Base-by-base conservation (phyloP, 1,139 yeast species). In the Hyphopichia fennica region DNA sequence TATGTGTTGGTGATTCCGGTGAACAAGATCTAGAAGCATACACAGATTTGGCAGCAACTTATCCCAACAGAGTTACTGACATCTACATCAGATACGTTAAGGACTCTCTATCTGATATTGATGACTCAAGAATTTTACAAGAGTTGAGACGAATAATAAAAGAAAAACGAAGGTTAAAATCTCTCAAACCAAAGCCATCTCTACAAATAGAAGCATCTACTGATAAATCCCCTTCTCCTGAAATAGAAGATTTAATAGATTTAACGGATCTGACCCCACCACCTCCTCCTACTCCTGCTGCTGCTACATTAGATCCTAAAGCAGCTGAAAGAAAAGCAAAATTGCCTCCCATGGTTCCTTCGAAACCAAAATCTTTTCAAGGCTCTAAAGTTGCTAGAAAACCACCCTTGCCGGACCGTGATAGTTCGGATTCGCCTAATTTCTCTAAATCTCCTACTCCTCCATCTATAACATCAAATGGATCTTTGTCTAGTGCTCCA, bases 11-110 rank as follows among this genome's bases (percentile, higher is more conserved):
- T 17, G 99, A 95, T 60, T 85, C 97, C 2, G 98, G 99, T 1
- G 99, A 95, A 58, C 84, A 84, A 48, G 99, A 95, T 64, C 69
- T 93, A 37, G 99, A 95, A 57, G 96, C 98, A 0, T 95, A 93
- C 58, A 76, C 81, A 5, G 86, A 85, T 32, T 65, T 89, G 31
- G 89, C 96, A 0, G 62, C 67, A 31, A 52, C 61, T 25, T 81
- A 69, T 53, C 95, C 96, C 0, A 65, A 70, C 6, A 84, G 80
- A 49, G 72, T 93, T 0, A 51, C 77, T 25, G 95, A 87, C 1
- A 88, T 95, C 6, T 90, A 82, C 59, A 87, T 95, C 35, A 71
- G 99, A 41, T 86, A 86, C 41, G 90, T 95, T 15, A 80, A 85
- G 1, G 75, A 76, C 34, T 83, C 91, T 1, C 69, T 86, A 52